A percentile compares a stretch with the other conserved stretches of the same genome.
Conservation (phyloP, 2,329 filamentous ascomycete species). For the Trichoderma cornu-damae region DNA sequence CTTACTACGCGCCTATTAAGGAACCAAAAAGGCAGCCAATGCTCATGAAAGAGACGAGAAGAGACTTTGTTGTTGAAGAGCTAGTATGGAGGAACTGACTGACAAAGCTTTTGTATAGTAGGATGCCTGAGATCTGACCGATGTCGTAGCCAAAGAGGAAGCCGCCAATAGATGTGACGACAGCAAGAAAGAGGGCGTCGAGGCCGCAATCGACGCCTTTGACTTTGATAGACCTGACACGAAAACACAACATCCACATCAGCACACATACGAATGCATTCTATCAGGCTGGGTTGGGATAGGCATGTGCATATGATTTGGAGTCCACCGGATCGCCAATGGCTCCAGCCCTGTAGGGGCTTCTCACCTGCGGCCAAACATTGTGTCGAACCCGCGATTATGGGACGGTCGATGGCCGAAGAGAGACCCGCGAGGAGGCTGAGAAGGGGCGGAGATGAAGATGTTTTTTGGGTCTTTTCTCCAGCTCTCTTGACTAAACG, state of each 20-base stretch:
- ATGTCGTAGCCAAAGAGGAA: constrained; percentile 62
- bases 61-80: constrained; percentile 40
- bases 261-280: too few species aligned
- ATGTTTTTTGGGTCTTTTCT: too few species aligned
- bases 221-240: constrained; percentile 36
- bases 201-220: constrained; percentile 40
- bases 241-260: background rate
- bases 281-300: too few species aligned
- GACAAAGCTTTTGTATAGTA: constrained; percentile 49
- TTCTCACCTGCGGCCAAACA: constrained; percentile 9
- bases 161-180: constrained; percentile 53
- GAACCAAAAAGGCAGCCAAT: constrained; percentile 53
- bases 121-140: constrained; percentile 52
- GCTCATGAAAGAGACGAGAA: constrained; percentile 52
- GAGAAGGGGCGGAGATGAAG: background rate
- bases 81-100: constrained; percentile 50
- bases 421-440: background rate
- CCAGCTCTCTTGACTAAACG: too few species aligned
- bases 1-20: constrained; percentile 45
- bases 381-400: background rate
- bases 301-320: too few species aligned
- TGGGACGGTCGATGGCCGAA: background rate
- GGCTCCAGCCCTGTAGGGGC: background rate
- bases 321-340: too few species aligned
- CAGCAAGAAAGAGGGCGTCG: constrained; percentile 42